Evolutionary conservation across 495 filamentous ascomycete species (phyloP), one percentile per base, ranked within the genome.

Genomic region (Aspergillus ellipticus): DNA sequence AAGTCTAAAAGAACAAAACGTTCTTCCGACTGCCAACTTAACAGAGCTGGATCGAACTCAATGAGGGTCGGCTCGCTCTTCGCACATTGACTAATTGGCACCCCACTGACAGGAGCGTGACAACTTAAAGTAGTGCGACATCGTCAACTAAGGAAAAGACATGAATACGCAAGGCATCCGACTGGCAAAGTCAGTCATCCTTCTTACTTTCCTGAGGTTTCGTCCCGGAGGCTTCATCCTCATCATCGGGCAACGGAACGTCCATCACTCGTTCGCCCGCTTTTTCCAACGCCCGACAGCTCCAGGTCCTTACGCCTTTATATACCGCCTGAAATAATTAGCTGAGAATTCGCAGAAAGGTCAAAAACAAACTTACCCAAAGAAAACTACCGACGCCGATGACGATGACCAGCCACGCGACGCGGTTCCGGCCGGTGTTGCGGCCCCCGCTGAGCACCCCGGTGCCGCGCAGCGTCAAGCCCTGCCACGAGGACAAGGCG

Each of bases 1-100:
- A 53, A 69, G 56, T 24, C 58, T 53, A 65, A 64, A 65, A 66
- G 62, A 69, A 74, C 74, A 77, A 71, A 67, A 77, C 74, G 74
- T 55, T 70, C 64, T 59, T 51, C 41, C 56, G 61, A 16, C 49
- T 42, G 50, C 42, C 48, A 54, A 49, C 49, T 62, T 60, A 74
- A 64, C 66, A 68, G 65, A 58, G 57, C 24, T 54, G 63, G 49
- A 20, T 33, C 42, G 62, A 66, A 63, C 72, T 74, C 70, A 60
- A 64, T 28, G 59, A 72, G 73, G 68, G 64, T 71, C 70, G 70
- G 58, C 56, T 89, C 70, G 58, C 78, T 96, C 79, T 96, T 78
- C 89, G 92, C 91, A 94, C 85, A 85, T 80, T 88, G 91, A 96
- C 92, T 91, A 82, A 93, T 91, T 82, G 85, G 80, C 89, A 91